These are phyloP conservation scores for Jaltomata sinuosa DNA, from an alignment of 257 asterid genomes.

Conservation along the genomic window DNA sequence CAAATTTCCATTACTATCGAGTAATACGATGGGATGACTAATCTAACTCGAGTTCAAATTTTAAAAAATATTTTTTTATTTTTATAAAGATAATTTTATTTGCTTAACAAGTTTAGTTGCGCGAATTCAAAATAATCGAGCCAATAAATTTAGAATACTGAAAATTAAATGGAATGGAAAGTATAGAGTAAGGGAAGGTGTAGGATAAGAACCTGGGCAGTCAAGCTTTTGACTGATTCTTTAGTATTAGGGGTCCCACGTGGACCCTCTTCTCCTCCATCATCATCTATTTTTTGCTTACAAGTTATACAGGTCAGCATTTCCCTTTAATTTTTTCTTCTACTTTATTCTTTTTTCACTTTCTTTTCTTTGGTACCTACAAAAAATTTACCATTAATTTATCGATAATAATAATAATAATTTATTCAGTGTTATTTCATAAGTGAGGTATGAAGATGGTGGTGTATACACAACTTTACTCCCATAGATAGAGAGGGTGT, in stretches of 20 bases:
- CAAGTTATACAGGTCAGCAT: constrained; percentile 99
- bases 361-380: neutral
- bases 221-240: constrained; percentile 99
- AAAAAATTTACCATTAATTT: neutral
- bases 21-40: neutral
- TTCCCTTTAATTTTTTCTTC: constrained; percentile 6
- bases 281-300: constrained; percentile 65
- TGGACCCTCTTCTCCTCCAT: constrained; percentile 52
- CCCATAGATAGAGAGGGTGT: too few species aligned
- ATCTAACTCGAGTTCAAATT: neutral
- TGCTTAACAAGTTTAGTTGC: too few species aligned
- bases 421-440: neutral
- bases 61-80: neutral
- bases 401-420: neutral
- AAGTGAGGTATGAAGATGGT: too few species aligned
- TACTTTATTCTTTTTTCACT: neutral
- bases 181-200: neutral
- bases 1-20: neutral
- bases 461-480: too few species aligned
- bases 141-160: neutral
- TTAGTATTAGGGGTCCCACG: constrained; percentile 85
- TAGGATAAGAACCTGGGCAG: constrained; percentile 67
- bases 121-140: neutral
- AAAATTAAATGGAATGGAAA: neutral
- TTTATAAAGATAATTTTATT: neutral